A percentile compares a stretch with the other conserved stretches of the same genome.
These are phyloP conservation scores for Penicillium riverlandense DNA, from an alignment of 495 filamentous ascomycete species.

Conservation along the genomic window DNA sequence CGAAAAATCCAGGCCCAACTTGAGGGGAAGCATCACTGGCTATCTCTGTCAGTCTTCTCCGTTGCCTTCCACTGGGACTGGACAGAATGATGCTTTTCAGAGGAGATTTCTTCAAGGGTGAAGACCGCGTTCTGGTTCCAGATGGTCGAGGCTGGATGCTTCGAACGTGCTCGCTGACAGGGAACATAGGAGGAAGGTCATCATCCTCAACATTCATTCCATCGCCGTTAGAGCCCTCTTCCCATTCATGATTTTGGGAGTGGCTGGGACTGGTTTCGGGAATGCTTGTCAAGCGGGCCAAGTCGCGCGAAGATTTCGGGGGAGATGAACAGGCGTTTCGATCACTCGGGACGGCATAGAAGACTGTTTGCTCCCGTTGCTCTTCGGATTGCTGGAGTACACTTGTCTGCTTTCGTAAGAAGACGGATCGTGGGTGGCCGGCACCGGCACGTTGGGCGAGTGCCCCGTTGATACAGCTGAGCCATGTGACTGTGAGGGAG, in stretches of 20 bases:
- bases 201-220: constrained; percentile 33
- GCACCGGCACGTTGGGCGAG: not conserved
- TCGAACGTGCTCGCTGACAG: constrained; percentile 9
- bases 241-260: constrained; percentile 17
- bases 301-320: constrained; percentile 18
- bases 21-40: constrained; percentile 37
- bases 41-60: constrained; percentile 39
- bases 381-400: constrained; percentile 11
- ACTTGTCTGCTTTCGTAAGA: constrained; percentile 3
- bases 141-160: constrained; percentile 16
- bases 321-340: constrained; percentile 31
- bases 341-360: constrained; percentile 36
- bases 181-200: constrained; percentile 32
- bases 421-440: not conserved
- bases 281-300: constrained; percentile 26
- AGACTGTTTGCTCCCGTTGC: constrained; percentile 23
- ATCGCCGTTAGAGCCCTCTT: constrained; percentile 20
- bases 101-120: constrained; percentile 23
- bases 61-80: constrained; percentile 35
- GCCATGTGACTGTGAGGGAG: not conserved
- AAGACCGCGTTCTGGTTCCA: constrained; percentile 18
- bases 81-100: constrained; percentile 24
- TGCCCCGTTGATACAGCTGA: not conserved
- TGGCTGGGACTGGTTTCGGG: constrained; percentile 37
- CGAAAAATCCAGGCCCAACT: constrained; percentile 23